Base-by-base conservation (phyloP, 192 early-diverging fungal genomes). In the Dispira simplex region DNA sequence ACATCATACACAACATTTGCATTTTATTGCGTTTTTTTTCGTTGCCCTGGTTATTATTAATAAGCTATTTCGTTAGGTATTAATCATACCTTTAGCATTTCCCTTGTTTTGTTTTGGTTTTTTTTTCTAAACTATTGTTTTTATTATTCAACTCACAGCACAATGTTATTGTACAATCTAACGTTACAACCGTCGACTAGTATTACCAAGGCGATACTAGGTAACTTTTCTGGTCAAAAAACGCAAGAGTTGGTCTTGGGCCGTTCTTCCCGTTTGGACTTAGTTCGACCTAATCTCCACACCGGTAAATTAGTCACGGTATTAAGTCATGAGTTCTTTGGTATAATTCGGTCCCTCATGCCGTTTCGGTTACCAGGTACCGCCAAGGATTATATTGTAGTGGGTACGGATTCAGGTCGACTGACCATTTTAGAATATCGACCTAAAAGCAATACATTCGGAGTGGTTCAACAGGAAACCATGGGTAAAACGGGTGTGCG, bases 401-500 rank as follows among this genome's bases (percentile, higher is more conserved):
- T 97, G 44, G 90, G 84, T 14, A 85, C 90, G 9, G 97, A 99
- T 78, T 87, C 88, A 4, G 95, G 97, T 4, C 81, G 86, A 44
- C 82, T 95, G 62, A 78, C 86, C 3, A 85, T 99, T 65, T 73
- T 99, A 27, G 94, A 95, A 69, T 99, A 92, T 71, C 86, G 90
- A 62, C 73, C 81, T 0, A 65, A 64, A 20, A 83, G 82, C 62
- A 88, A 88, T 63, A 70, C 71, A 21, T 94, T 97, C 66, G 81
- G 77, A 26, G 78, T 82, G 59, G 84, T 94, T 12, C 94, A 96
- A 68, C 79, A 87, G 72, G 94, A 99, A 64, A 95, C 91, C 4
- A 97, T 83, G 73, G 97, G 94, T 26, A 95, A 95, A 65, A 85
- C 86, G 12, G 97, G 95, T 44, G 80, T 86, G 58, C 80, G 97